These are phyloP conservation scores for Talaromyces liani DNA, from an alignment of 495 filamentous ascomycete genomes.

Conservation along the genomic window DNA sequence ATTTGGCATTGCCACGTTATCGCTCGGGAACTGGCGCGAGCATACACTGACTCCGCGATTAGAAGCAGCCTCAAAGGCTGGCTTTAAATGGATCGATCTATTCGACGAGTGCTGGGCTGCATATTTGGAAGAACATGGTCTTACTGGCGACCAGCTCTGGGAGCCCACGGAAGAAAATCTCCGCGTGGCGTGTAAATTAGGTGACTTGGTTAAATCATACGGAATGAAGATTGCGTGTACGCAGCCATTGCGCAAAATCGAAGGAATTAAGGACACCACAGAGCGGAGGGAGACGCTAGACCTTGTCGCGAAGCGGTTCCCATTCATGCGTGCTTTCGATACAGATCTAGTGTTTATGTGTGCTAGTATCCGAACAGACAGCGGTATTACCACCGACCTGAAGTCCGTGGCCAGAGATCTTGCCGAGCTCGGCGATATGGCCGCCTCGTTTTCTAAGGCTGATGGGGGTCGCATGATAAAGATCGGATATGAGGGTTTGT, in stretches of 20 bases:
- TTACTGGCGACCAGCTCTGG: constrained; percentile 21
- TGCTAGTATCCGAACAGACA: constrained; percentile 23
- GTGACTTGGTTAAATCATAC: constrained; percentile 19
- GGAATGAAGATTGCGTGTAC: constrained; percentile 28
- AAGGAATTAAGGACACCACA: constrained; percentile 19
- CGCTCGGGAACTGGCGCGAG: constrained; percentile 23
- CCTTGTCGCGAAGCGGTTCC: constrained; percentile 26
- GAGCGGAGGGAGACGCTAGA: constrained; percentile 18
- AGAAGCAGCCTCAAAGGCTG: constrained; percentile 22
- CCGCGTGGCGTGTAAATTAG: constrained; percentile 19
- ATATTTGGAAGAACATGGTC: constrained; percentile 21
- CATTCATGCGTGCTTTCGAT: constrained; percentile 30
- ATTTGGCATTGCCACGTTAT: constrained; percentile 25
- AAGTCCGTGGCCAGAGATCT: constrained; percentile 22
- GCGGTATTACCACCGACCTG: constrained; percentile 23
- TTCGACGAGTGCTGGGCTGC: constrained; percentile 33
- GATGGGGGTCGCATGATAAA: constrained; percentile 23
- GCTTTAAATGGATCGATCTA: constrained; percentile 27
- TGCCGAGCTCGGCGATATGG: constrained; percentile 25
- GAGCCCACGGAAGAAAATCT: constrained; percentile 22
- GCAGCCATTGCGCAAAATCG: constrained; percentile 24
- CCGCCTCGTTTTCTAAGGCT: constrained; percentile 16
- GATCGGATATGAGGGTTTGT: constrained; percentile 33
- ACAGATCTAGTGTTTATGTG: constrained; percentile 30
- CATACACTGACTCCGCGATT: constrained; percentile 22